Conservation (phyloP, 202 grass and related monocot species). For the Bolboschoenoplectus hybrid region DNA sequence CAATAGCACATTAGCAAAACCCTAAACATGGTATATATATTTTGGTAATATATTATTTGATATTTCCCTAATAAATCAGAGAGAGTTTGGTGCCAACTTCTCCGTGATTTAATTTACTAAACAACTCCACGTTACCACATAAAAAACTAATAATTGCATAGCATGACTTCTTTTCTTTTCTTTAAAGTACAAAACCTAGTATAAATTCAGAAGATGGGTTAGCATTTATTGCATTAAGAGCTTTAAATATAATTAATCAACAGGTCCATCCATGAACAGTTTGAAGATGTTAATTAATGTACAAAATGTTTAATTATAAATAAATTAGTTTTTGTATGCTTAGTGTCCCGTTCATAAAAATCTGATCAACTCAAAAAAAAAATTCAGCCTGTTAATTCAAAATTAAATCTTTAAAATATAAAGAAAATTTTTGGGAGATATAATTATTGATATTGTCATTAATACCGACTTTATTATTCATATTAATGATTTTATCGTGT, state of each 20-base stretch:
- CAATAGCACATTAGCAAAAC: too few species aligned
- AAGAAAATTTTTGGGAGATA: too few species aligned
- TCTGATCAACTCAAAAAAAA: too few species aligned
- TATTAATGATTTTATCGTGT: too few species aligned
- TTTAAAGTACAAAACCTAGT: background rate
- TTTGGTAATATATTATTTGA: background rate
- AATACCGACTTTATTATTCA: too few species aligned
- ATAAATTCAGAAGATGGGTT: background rate
- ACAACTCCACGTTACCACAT: background rate
- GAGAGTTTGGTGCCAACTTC: background rate
- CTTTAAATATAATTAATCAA: background rate
- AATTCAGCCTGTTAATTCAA: too few species aligned
- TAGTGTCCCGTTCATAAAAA: too few species aligned
- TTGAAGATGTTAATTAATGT: background rate
- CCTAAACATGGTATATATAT: background rate
- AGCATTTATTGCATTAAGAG: background rate
- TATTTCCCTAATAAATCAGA: background rate
- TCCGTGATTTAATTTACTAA: background rate
- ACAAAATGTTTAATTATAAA: background rate
- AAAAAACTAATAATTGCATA: background rate
- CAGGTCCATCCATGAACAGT: background rate
- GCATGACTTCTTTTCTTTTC: background rate
- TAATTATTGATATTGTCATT: too few species aligned
- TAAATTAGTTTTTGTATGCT: background rate
- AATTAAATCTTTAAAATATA: too few species aligned